Conservation (phyloP, 73 alveolate genomes). For the Paramecium caudatum region DNA sequence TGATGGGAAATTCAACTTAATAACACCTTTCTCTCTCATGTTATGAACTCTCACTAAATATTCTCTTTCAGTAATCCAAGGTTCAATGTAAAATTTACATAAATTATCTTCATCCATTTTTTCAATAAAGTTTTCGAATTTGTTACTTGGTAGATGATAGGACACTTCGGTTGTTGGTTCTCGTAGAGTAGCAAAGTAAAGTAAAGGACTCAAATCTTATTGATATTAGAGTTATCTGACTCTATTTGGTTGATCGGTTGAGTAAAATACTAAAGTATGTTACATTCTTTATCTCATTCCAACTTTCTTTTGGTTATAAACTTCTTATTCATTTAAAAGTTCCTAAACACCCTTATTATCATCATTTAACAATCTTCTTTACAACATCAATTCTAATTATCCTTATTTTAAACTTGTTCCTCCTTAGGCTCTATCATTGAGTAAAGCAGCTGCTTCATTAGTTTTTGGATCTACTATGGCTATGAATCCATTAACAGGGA, state of each 20-base stretch:
- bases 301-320: background rate
- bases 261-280: background rate
- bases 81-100: conserved; percentile 39
- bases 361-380: conserved; percentile 86
- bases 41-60: conserved; percentile 54
- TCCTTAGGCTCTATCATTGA: conserved; percentile 92
- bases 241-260: background rate
- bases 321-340: conserved; percentile 84
- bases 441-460: conserved; percentile 62
- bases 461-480: conserved; percentile 69
- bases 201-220: background rate
- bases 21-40: conserved; percentile 3
- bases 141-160: background rate
- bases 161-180: background rate
- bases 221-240: background rate
- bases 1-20: background rate
- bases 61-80: conserved; percentile 13
- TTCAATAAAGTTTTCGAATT: background rate
- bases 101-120: background rate
- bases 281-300: conserved; percentile 10
- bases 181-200: background rate
- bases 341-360: conserved; percentile 90
- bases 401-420: conserved; percentile 91
- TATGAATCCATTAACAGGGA: conserved; percentile 88
- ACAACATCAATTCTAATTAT: conserved; percentile 92